Base-by-base conservation (phyloP, 805 yeast species). In the Candida boleticola region DNA sequence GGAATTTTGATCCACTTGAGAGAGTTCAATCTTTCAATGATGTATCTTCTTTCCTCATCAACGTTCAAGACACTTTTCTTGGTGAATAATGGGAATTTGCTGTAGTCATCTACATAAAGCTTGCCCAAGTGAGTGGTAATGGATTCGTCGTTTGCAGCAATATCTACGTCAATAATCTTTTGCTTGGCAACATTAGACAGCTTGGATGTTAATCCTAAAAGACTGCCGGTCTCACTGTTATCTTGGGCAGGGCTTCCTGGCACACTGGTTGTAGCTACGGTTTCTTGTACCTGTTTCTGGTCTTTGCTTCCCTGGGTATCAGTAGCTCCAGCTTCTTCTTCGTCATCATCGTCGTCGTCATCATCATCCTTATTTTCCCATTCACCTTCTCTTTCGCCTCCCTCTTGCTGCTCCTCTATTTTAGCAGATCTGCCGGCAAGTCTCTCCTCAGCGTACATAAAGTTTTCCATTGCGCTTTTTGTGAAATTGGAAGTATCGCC, bases 1-100 rank as follows among this genome's bases (percentile, higher is more conserved):
- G 93, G 85, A 33, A 86, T 74, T 56, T 90, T 88, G 37, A 78
- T 67, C 96, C 97, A 90, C 2, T 74, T 71, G 19, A 92, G 58
- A 17, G 60, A 52, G 59, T 87, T 85, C 55, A 90, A 66, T 47
- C 77, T 76, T 2, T 69, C 57, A 26, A 78, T 57, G 29, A 83
- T 82, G 13, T 51, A 50, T 31, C 42, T 44, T 46, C 79, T 57
- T 10, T 66, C 64, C 1, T 58, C 43, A 43, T 64, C 70, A 42
- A 76, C 48, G 5, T 72, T 64, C 26, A 70, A 53, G 31, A 46
- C 46, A 20, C 47, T 36, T 13, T 52, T 49, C 4, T 51, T 47
- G 14, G 50, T 51, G 40, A 68, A 68, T 16, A 68, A 47, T 3
- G 71, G 69, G 43, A 54, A 61, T 25, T 50, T 39, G 5, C 43